Conservation (phyloP, 352 stramenopile species). For the Pseudoperonospora humuli region DNA sequence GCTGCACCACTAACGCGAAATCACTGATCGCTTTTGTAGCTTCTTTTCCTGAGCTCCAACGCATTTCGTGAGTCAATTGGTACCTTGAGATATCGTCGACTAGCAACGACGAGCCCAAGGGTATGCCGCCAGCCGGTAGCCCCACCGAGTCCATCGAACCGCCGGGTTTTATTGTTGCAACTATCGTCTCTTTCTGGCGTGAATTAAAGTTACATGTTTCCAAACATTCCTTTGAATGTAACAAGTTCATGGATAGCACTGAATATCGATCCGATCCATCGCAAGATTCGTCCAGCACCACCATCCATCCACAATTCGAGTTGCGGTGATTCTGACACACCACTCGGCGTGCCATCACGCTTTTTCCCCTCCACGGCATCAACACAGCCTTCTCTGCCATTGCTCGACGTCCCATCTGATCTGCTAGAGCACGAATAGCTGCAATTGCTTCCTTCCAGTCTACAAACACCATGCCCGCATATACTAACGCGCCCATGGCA, state of each 20-base stretch:
- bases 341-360: constrained; percentile 39
- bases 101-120: constrained; percentile 26
- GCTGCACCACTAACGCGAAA: constrained; percentile 69
- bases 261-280: constrained; percentile 36
- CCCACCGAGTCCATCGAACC: not conserved
- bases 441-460: constrained; percentile 56
- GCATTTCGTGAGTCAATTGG: constrained; percentile 69
- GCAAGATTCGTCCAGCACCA: constrained; percentile 44
- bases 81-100: constrained; percentile 62
- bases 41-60: constrained; percentile 72
- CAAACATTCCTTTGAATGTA: constrained; percentile 67
- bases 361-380: constrained; percentile 36
- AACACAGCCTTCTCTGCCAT: constrained; percentile 43
- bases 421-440: constrained; percentile 41
- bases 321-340: constrained; percentile 73
- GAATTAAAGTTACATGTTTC: constrained; percentile 72
- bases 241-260: constrained; percentile 44
- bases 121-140: not conserved
- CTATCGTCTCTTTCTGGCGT: constrained; percentile 34
- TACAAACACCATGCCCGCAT: constrained; percentile 36
- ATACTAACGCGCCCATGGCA: constrained; percentile 26
- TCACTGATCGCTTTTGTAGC: constrained; percentile 71
- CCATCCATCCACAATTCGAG: constrained; percentile 59
- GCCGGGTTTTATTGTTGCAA: not conserved
- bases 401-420: constrained; percentile 47